These are phyloP conservation scores for Daldinia sp. DNA, from an alignment of 2,329 filamentous ascomycete species.

Conservation along the genomic window DNA sequence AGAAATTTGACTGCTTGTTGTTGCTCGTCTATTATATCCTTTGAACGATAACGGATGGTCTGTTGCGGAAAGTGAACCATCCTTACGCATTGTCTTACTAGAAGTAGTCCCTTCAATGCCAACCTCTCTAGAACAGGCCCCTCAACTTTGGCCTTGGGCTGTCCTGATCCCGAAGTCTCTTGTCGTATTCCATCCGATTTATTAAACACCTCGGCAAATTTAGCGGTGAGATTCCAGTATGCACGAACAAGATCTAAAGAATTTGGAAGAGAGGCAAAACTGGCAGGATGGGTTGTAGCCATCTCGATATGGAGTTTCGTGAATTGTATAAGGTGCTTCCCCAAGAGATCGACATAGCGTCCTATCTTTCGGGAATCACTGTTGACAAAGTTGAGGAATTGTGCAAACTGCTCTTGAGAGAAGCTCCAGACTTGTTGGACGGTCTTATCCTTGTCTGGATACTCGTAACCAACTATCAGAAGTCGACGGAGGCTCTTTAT, in stretches of 20 bases:
- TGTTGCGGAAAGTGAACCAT: slow-evolving; percentile 86
- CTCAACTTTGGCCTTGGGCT: slow-evolving; percentile 64
- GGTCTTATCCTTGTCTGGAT: slow-evolving; percentile 81
- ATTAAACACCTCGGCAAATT: slow-evolving; percentile 80
- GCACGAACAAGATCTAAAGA: slow-evolving; percentile 80
- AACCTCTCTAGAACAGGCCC: slow-evolving; percentile 80
- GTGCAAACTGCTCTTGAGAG: slow-evolving; percentile 81
- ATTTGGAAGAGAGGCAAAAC: slow-evolving; percentile 85
- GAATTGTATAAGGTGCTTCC: slow-evolving; percentile 89
- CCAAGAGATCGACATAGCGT: slow-evolving; percentile 72
- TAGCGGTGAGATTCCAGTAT: slow-evolving; percentile 86
- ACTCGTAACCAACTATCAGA: slow-evolving; percentile 83
- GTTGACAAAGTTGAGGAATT: slow-evolving; percentile 75
- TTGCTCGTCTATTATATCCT: slow-evolving; percentile 81
- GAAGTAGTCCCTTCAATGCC: slow-evolving; percentile 82
- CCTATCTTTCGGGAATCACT: slow-evolving; percentile 66
- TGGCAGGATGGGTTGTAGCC: slow-evolving; percentile 80
- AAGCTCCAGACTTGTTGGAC: slow-evolving; percentile 85
- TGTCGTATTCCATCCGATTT: slow-evolving; percentile 69
- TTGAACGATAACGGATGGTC: slow-evolving; percentile 84
- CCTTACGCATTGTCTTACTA: slow-evolving; percentile 84
- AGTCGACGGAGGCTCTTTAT: slow-evolving; percentile 86
- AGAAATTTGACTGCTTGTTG: slow-evolving; percentile 75
- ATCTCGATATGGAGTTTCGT: slow-evolving; percentile 93
- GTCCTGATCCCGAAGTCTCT: slow-evolving; percentile 53